phyloP scores from a whole-genome alignment of 202 grass and related monocot genomes.

The Schoenoplectus tabernaemontani region DNA sequence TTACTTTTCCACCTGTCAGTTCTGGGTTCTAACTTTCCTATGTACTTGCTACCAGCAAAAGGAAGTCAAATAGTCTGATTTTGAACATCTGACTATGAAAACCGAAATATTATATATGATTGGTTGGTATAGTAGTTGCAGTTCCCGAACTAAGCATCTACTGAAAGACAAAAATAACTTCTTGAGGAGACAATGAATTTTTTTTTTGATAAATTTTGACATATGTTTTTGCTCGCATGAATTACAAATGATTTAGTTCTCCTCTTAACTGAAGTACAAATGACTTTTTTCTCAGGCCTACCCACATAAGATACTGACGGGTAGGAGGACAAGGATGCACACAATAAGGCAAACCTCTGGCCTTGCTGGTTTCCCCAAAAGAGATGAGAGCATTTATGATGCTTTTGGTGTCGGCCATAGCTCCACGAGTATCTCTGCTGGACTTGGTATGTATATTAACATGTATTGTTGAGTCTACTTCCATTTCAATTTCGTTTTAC shows the following conservation, averaged over 20 bases:
- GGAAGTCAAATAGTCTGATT: neutral
- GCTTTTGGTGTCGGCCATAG: conserved; percentile 89
- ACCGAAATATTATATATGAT: neutral
- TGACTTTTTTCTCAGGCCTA: conserved; percentile 34
- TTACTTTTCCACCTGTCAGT: neutral
- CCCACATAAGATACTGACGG: conserved; percentile 91
- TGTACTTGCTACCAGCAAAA: neutral
- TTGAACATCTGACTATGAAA: neutral
- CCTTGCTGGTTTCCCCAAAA: conserved; percentile 80
- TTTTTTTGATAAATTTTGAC: neutral
- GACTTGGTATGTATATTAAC: conserved; percentile 34
- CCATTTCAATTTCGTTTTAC: neutral
- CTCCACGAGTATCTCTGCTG: conserved; percentile 89
- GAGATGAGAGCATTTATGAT: conserved; percentile 85
- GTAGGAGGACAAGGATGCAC: conserved; percentile 72
- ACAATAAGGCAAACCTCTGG: conserved; percentile 84
- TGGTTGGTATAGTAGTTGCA: neutral
- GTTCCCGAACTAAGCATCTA: neutral
- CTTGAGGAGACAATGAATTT: neutral
- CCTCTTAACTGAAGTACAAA: neutral
- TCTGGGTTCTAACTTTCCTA: neutral
- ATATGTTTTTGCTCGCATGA: neutral
- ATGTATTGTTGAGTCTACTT: neutral
- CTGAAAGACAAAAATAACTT: neutral
- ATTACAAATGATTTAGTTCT: neutral